Evolutionary conservation across 805 yeast genomes (phyloP).

Genomic region (Sugiyamaella qingdaonensis): DNA sequence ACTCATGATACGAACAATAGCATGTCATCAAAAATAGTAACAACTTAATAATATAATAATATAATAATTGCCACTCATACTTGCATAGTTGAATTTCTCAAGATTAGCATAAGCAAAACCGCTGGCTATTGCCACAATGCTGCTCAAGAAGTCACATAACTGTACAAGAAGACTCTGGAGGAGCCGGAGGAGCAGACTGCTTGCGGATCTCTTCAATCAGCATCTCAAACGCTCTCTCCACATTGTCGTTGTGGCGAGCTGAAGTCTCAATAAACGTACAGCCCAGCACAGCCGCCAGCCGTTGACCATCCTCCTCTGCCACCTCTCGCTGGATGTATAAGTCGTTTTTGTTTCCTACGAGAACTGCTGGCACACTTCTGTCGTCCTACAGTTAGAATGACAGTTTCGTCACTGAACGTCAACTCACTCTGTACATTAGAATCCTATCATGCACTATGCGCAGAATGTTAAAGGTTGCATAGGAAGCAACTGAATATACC

Average conservation of each 20-base stretch:
- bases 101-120: no score
- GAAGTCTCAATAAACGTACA: constrained; percentile 80
- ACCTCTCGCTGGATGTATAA: constrained; percentile 59
- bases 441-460: constrained; percentile 79
- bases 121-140: neutral
- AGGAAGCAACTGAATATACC: constrained; percentile 75
- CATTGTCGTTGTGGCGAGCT: constrained; percentile 75
- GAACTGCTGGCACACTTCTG: constrained; percentile 68
- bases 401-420: neutral
- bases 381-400: constrained; percentile 37
- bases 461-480: constrained; percentile 72
- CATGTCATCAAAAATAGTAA: no score
- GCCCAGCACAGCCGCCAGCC: constrained; percentile 59
- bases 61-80: no score
- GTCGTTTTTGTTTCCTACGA: constrained; percentile 77
- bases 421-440: constrained; percentile 44
- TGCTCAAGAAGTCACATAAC: neutral
- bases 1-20: no score
- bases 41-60: no score
- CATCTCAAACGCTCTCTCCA: constrained; percentile 52
- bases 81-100: no score
- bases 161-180: constrained; percentile 9
- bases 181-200: constrained; percentile 8
- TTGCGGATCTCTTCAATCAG: constrained; percentile 60
- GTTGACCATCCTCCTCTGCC: constrained; percentile 52